phyloP scores from a whole-genome alignment of 441 rosid genomes.

The Erodium trifolium region DNA sequence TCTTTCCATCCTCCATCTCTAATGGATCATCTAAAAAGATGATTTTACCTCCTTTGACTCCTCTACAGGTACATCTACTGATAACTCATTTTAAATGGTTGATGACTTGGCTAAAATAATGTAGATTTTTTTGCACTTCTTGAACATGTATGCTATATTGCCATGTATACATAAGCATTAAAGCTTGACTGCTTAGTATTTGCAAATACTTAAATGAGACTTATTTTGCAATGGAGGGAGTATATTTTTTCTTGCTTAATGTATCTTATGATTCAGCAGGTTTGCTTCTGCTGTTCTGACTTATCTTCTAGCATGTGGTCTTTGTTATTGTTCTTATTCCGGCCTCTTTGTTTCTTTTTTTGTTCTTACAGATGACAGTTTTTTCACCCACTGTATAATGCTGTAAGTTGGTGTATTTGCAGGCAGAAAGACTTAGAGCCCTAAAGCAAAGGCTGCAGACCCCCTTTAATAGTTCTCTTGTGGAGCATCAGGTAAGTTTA shows the following conservation, averaged over 20 bases:
- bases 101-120: neutral
- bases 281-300: neutral
- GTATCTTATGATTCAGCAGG: neutral
- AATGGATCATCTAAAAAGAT: neutral
- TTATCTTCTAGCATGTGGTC: neutral
- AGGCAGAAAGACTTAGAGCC: constrained; percentile 2
- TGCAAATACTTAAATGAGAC: neutral
- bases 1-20: neutral
- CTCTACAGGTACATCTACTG: constrained; percentile 8
- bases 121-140: neutral
- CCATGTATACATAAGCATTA: neutral
- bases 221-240: neutral
- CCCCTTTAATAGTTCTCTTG: neutral
- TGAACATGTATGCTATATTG: constrained; percentile 1
- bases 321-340: no score
- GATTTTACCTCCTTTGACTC: constrained; percentile 7
- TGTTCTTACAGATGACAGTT: no score
- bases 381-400: no score
- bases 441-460: constrained; percentile 2
- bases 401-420: neutral
- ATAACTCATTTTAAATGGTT: neutral
- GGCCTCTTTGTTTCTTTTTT: neutral
- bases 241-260: neutral
- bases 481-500: constrained; percentile 6
- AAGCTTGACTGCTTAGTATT: neutral